Conservation (phyloP, 306 rosid species). For the Biancaea sappan region DNA sequence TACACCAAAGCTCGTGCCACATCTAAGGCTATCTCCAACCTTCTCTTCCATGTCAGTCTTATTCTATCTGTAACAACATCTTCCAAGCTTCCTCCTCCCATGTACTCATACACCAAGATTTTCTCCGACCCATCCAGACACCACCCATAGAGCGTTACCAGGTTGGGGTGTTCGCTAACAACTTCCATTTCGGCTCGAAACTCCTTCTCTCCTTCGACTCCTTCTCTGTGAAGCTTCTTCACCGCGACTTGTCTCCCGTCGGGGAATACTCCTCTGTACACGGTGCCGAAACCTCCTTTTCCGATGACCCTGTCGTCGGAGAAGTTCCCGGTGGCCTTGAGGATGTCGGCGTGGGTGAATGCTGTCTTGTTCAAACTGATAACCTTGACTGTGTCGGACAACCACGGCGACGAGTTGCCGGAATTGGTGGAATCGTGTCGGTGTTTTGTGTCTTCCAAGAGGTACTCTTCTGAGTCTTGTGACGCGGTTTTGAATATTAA, state of each 20-base stretch:
- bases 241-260: constrained; percentile 90
- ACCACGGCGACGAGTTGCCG: constrained; percentile 55
- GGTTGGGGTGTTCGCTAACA: constrained; percentile 83
- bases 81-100: constrained; percentile 91
- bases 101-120: constrained; percentile 76
- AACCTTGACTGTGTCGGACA: constrained; percentile 60
- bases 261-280: constrained; percentile 71
- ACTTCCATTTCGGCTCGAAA: constrained; percentile 89
- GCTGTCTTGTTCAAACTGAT: constrained; percentile 74
- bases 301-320: constrained; percentile 74
- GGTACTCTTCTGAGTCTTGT: constrained; percentile 35
- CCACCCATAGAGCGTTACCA: constrained; percentile 90
- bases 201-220: constrained; percentile 81
- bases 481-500: constrained; percentile 44
- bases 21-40: constrained; percentile 68
- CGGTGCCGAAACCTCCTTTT: constrained; percentile 90
- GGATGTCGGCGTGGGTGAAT: constrained; percentile 77
- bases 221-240: constrained; percentile 84
- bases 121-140: constrained; percentile 71
- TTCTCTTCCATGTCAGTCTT: constrained; percentile 52
- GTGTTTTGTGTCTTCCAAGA: constrained; percentile 39
- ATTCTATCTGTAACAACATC: constrained; percentile 58
- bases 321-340: constrained; percentile 74
- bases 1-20: constrained; percentile 76
- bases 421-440: constrained; percentile 44